Percentiles rank a stretch among this genome's conserved stretches.
Evolutionary conservation across 1,284 basidiomycete species (phyloP).

Genomic region (Rhizoctonia solani): DNA sequence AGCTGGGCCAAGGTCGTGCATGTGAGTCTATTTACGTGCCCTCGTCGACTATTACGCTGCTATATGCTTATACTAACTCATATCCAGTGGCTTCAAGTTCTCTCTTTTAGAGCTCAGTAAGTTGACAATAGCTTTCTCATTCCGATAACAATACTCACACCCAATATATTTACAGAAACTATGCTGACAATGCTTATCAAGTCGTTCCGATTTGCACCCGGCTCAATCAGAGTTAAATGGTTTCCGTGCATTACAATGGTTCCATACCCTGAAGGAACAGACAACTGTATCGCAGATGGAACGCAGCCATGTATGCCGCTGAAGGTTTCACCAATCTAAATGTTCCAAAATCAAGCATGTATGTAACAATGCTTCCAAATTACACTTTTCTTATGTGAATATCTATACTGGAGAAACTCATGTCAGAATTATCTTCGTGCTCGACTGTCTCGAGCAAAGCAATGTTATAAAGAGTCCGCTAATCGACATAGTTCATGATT

Average conservation of each 20-base stretch:
- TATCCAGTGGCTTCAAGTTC: conserved; percentile 10
- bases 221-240: neutral
- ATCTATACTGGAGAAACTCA: no score
- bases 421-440: no score
- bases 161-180: no score
- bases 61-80: neutral
- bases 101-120: conserved; percentile 13
- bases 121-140: neutral
- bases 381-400: no score
- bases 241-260: neutral
- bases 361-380: no score
- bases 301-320: neutral
- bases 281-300: neutral
- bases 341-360: no score
- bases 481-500: no score
- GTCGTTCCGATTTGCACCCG: conserved; percentile 8
- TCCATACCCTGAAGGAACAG: neutral
- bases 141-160: neutral
- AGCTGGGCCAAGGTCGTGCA: conserved; percentile 1
- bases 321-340: neutral
- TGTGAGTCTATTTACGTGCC: neutral
- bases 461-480: no score
- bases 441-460: no score
- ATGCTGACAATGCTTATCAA: neutral
- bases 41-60: neutral